Percentiles rank a stretch among this genome's conserved stretches.
These are phyloP conservation scores for Rubia occidens DNA, from an alignment of 305 asterid species.

Conservation along the genomic window DNA sequence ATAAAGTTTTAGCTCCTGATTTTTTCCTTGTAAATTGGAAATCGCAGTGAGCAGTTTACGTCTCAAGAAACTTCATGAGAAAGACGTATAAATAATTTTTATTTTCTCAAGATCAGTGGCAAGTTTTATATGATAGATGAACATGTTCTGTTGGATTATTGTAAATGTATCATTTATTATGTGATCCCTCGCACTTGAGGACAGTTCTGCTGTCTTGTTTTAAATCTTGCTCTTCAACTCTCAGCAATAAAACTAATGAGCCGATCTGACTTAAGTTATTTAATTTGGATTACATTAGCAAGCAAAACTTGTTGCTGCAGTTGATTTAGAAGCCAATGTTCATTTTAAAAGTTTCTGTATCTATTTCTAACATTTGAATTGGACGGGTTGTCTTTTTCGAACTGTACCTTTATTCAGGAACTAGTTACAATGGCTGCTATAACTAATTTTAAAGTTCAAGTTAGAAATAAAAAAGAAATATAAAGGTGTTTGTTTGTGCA, in stretches of 20 bases:
- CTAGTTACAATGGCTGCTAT: background rate
- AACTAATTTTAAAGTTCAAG: background rate
- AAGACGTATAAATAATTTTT: background rate
- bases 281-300: background rate
- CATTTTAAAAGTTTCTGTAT: background rate
- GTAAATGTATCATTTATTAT: background rate
- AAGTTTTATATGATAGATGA: constrained; percentile 2
- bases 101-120: background rate
- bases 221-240: background rate
- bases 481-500: background rate
- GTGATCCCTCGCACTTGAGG: background rate
- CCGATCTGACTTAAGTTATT: background rate
- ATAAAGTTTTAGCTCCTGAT: background rate
- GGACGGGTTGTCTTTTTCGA: constrained; percentile 1
- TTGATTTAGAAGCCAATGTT: background rate
- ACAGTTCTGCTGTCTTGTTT: background rate
- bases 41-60: background rate
- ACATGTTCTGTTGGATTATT: background rate
- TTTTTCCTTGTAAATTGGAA: background rate
- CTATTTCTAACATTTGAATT: background rate
- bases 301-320: background rate
- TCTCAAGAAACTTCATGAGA: background rate
- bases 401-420: background rate
- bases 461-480: background rate
- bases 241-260: too few species aligned